These are phyloP conservation scores for Setaria italica DNA, from an alignment of 202 grass and related monocot species.

Conservation along the genomic window DNA sequence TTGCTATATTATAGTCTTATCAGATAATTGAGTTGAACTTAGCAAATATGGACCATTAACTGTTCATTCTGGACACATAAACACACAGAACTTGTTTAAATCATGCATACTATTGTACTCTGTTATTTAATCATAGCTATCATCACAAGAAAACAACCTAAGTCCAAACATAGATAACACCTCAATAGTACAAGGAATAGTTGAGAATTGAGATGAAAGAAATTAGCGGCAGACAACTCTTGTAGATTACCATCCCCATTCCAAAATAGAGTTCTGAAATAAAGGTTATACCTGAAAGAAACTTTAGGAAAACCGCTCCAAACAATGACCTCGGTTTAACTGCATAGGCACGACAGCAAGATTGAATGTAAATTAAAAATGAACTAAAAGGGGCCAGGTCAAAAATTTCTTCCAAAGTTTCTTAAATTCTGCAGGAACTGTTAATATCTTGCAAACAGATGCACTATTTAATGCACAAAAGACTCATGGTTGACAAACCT, in stretches of 20 bases:
- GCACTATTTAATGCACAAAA: constrained; percentile 1
- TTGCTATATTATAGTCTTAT: constrained; percentile 25
- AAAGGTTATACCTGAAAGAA: constrained; percentile 76
- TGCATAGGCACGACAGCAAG: constrained; percentile 44
- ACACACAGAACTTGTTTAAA: constrained; percentile 8
- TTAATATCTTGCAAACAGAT: constrained; percentile 32
- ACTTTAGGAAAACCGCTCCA: constrained; percentile 97
- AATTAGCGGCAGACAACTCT: constrained; percentile 24
- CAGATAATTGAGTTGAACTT: constrained; percentile 28
- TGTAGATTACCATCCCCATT: constrained; percentile 12
- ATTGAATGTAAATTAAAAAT: constrained; percentile 35
- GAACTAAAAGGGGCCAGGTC: constrained; percentile 1
- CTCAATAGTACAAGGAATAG: constrained; percentile 6
- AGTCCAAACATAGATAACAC: constrained; percentile 15
- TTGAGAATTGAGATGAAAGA: not conserved
- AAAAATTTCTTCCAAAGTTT: not conserved
- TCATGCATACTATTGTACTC: constrained; percentile 12
- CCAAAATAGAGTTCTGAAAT: constrained; percentile 35
- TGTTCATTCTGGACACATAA: not conserved
- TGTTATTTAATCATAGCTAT: constrained; percentile 20
- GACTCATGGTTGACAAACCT: constrained; percentile 59
- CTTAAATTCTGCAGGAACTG: constrained; percentile 41
- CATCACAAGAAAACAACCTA: constrained; percentile 23
- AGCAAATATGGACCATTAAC: not conserved
- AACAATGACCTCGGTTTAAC: constrained; percentile 89